Base-by-base conservation (phyloP, 768 basidiomycete species). In the Tulasnella sp. region DNA sequence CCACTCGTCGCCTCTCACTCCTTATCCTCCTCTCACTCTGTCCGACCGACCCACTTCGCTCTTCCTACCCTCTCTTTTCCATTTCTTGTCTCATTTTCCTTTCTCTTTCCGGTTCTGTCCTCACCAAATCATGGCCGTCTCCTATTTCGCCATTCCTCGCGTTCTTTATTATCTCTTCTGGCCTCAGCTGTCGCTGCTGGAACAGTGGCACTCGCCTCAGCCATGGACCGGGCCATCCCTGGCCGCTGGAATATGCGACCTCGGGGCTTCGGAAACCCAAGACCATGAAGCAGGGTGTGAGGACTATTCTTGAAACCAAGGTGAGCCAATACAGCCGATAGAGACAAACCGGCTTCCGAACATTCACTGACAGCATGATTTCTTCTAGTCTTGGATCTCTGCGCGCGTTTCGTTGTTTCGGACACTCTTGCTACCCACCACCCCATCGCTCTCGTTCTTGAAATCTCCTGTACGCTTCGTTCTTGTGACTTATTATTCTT, bases 181-280 rank as follows among this genome's bases (percentile, higher is more conserved):
- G 61, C 61, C 61, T 35, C 61, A 67, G 61, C 32, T 67, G 61
- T 67, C 61, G 29, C 61, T 67, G 61, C 61, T 67, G 61, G 61
- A 67, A 29, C 61, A 67, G 61, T 67, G 61, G 61, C 61, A 67
- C 6, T 35, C 61, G 26, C 61, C 61, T 15, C 16, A 35, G 61
- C 26, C 32, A 16, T 6, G 26, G 61, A 13, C 11, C 18, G 29
- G 61, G 61, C 15, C 29, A 67, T 29, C 23, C 61, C 15, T 26
- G 61, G 61, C 26, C 32, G 29, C 61, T 67, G 61, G 32, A 67
- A 67, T 26, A 67, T 29, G 61, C 26, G 61, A 32, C 61, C 61
- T 67, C 26, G 61, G 3, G 2, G 35, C 26, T 67, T 18, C 7
- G 29, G 32, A 35, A 16, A 35, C 10, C 61, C 61, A 67, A 5